Evolutionary conservation across 2,329 filamentous ascomycete genomes (phyloP), one percentile per base, ranked within the genome.

Genomic region (Colletotrichum tofieldiae): DNA sequence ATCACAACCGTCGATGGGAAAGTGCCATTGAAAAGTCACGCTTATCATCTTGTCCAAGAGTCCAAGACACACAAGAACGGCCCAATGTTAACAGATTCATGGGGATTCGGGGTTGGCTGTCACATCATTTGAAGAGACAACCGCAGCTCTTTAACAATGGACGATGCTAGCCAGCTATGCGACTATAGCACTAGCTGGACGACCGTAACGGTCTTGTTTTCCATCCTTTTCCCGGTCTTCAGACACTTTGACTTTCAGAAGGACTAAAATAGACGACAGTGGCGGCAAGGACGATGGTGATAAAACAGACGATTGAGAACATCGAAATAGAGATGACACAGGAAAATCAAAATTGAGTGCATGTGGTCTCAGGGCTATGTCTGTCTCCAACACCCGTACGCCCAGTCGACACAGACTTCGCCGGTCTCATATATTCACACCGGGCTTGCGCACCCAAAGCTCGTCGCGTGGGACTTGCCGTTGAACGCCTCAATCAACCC

Each of bases 371-470:
- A 5, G 2, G 23, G 49, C 18, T 4, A 52, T 18, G 14, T 18
- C 14, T 7, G 26, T 14, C 16, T 5, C 8, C 16, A 20, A 9
- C 14, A 29, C n/a, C 37, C 23, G 26, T 9, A 9, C 1, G 12
- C 9, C 41, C 20, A 45, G 18, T 2, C 6, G 2, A 29, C 45
- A 20, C 2, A 37, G 16, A 7, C 2, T 37, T 16, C 52, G 20
- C 9, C 23, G 3, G n/a, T 9, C 16, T 32, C 49, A 51, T 8
- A 8, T 26, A 16, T 18, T 49, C 32, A 72, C 20, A 72, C 70
- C 23, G 70, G 70, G 49, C 70, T 72, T 5, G 29, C 52, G 12
- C 70, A 72, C n/a, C 70, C 70, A 20, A 72, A 72, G 26, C 70
- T 72, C 37, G 70, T 72, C 3, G 70, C 70, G 20, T 65, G 65